Base-by-base conservation (phyloP, 352 stramenopile genomes). In the Globisporangium recalcitrans region DNA sequence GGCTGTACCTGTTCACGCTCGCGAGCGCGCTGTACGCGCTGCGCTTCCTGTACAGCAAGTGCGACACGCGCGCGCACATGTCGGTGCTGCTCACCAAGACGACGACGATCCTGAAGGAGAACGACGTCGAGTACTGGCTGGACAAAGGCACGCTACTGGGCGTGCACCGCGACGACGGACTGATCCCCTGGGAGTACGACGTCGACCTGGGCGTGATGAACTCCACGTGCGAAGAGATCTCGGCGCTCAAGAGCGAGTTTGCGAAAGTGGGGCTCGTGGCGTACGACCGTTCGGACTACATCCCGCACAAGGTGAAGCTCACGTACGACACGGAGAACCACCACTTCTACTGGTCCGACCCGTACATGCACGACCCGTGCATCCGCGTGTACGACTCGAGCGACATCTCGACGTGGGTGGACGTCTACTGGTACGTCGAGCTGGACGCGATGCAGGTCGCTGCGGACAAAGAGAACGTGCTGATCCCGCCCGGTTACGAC, bases 271-370 rank as follows among this genome's bases (percentile, higher is more conserved):
- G 80, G 57, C 74, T 91, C 61, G 77, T 74, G 22, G 80, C 75
- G 5, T 91, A 90, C 59, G 80, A 90, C 57, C 80, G 82, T 31
- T 62, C 74, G 16, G 82, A 91, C 65, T 75, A 87, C 60, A 90
- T 90, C 63, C 68, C 82, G 27, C 82, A 91, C 70, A 90, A 91
- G 60, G 80, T 88, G 49, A 90, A 91, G 67, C 75, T 91, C 61
- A 91, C 82, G 60, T 91, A 90, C 62, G 82, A 91, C 66, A 91
- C 80, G 24, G 82, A 91, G 75, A 90, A 89, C 68, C 77, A 85
- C 69, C 62, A 84, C 42, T 87, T 91, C 44, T 91, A 91, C 71
- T 90, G 77, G 78, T 91, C 82, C 8, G 82, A 91, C 55, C 72
- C 78, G 27, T 73, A 75, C 52, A 75, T 91, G 57, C 78, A 91